Evolutionary conservation across 768 basidiomycete genomes (phyloP).

Genomic region (Boletus pseudopeckii): DNA sequence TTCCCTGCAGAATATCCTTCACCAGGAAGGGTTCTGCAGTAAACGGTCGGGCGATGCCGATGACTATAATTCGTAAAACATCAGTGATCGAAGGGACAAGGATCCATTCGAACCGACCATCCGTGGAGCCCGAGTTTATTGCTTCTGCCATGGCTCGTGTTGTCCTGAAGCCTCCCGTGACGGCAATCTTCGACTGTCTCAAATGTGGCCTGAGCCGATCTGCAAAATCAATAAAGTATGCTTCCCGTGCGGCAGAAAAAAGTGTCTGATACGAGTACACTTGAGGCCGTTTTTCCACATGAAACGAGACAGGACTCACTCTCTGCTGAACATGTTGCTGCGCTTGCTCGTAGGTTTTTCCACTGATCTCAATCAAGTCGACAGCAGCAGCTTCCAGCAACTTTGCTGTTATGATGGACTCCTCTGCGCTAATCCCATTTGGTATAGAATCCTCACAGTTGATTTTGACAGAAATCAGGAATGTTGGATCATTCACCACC

Average conservation of each 20-base stretch:
- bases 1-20: conserved; percentile 27
- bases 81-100: not conserved
- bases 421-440: conserved; percentile 32
- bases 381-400: conserved; percentile 34
- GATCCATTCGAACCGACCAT: conserved; percentile 20
- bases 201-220: conserved; percentile 26
- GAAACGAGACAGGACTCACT: conserved; percentile 7
- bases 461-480: conserved; percentile 35
- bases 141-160: conserved; percentile 28
- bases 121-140: conserved; percentile 21
- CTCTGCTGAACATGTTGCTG: not conserved
- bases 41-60: conserved; percentile 31
- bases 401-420: conserved; percentile 29
- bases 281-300: not conserved
- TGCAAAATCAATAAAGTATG: conserved; percentile 32
- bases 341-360: conserved; percentile 36
- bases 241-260: conserved; percentile 19
- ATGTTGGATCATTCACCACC: conserved; percentile 32
- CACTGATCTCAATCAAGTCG: conserved; percentile 42
- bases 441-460: conserved; percentile 29
- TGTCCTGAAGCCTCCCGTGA: conserved; percentile 33
- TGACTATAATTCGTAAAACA: conserved; percentile 11
- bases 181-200: conserved; percentile 23
- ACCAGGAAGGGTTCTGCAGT: conserved; percentile 31
- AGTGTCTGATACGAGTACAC: conserved; percentile 4